A percentile compares a stretch with the other conserved stretches of the same genome.
Conservation (phyloP, 108 stramenopile genomes). For the Epipyxis sp. region DNA sequence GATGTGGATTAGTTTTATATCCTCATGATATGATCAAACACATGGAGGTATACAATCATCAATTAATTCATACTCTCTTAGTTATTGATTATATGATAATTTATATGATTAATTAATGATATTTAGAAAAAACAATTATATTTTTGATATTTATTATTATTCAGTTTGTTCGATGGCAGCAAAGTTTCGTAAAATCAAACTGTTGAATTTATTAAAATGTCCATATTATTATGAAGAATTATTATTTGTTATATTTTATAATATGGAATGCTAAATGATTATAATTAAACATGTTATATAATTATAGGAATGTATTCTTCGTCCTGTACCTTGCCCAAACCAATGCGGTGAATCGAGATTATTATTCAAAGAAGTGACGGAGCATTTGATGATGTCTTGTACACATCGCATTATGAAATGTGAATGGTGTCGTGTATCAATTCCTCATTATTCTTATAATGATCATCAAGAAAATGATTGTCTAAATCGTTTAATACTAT, state of each 20-base stretch:
- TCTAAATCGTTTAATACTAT: background rate
- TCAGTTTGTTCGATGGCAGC: background rate
- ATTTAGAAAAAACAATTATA: background rate
- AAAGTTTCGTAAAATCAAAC: background rate
- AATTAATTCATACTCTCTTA: background rate
- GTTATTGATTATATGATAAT: too few relatives aligned
- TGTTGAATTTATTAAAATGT: background rate
- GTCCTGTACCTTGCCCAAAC: background rate
- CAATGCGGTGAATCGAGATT: background rate
- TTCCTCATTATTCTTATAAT: background rate
- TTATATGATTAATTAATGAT: too few relatives aligned
- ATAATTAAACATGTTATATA: too few relatives aligned
- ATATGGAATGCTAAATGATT: too few relatives aligned
- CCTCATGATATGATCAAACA: background rate
- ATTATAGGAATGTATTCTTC: background rate
- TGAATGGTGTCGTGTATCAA: background rate
- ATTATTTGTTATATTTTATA: too few relatives aligned
- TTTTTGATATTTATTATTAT: background rate
- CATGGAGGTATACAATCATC: background rate
- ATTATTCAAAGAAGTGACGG: background rate
- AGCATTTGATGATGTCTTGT: background rate
- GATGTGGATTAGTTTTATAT: background rate
- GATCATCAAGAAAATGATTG: slow-evolving; percentile 4
- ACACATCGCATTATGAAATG: background rate
- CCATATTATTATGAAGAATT: too few relatives aligned